Conservation (phyloP, 805 yeast species). For the Suhomyces prunicola region DNA sequence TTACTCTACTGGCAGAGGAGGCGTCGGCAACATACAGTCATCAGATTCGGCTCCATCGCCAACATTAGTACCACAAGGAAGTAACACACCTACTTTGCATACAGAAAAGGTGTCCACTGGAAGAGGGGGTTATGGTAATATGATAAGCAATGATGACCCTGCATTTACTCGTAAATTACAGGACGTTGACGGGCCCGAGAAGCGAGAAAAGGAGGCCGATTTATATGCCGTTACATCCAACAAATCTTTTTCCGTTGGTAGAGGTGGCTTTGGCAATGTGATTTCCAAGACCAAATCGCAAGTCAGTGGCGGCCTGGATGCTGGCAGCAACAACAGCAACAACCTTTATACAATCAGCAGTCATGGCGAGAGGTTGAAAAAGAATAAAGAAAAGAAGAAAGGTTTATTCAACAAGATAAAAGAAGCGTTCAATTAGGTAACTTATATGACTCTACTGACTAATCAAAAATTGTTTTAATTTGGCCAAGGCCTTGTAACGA, state of each 20-base stretch:
- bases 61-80: constrained; percentile 54
- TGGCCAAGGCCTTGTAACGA: constrained; percentile 76
- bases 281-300: constrained; percentile 32
- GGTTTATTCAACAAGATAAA: constrained; percentile 46
- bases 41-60: constrained; percentile 48
- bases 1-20: constrained; percentile 76
- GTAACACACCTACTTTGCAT: constrained; percentile 57
- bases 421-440: constrained; percentile 29
- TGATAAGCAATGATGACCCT: constrained; percentile 61
- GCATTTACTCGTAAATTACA: constrained; percentile 59
- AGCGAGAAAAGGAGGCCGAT: constrained; percentile 21
- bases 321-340: constrained; percentile 10
- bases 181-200: constrained; percentile 51
- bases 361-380: constrained; percentile 25
- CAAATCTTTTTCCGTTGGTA: constrained; percentile 50
- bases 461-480: constrained; percentile 56
- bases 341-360: constrained; percentile 35
- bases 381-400: constrained; percentile 18
- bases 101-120: constrained; percentile 65
- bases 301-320: constrained; percentile 16
- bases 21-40: constrained; percentile 64
- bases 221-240: constrained; percentile 44
- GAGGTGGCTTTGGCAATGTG: constrained; percentile 68
- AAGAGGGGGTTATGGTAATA: constrained; percentile 77
- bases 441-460: constrained; percentile 8